These are phyloP conservation scores for Kregervanrija fluxuum DNA, from an alignment of 805 yeast genomes.

Conservation along the genomic window DNA sequence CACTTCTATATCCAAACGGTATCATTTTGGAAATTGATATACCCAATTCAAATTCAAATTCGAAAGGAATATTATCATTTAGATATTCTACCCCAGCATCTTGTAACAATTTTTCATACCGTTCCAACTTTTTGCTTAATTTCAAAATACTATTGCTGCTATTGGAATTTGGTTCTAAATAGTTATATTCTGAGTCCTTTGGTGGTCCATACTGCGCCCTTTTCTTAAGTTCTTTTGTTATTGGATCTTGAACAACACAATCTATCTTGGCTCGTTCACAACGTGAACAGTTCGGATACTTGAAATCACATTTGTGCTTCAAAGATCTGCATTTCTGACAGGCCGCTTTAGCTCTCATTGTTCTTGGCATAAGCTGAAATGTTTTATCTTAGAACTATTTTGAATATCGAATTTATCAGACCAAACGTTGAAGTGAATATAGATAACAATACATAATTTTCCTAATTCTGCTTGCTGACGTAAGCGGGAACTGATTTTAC, in stretches of 20 bases:
- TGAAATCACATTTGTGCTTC: slow-evolving; percentile 19
- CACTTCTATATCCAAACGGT: slow-evolving; percentile 4
- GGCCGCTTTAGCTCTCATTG: slow-evolving; percentile 12
- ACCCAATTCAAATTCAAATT: slow-evolving; percentile 5
- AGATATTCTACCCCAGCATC: too few relatives aligned
- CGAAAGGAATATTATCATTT: neutral
- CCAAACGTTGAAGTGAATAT: slow-evolving; percentile 6
- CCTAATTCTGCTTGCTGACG: neutral
- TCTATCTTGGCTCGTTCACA: slow-evolving; percentile 13
- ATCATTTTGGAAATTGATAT: slow-evolving; percentile 1
- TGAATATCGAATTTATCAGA: neutral
- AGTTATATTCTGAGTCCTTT: too few relatives aligned
- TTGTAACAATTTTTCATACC: too few relatives aligned
- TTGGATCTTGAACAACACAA: slow-evolving; percentile 17
- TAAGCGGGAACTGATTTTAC: too few relatives aligned
- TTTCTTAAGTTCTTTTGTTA: slow-evolving; percentile 8
- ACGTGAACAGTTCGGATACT: slow-evolving; percentile 18
- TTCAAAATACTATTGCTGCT: too few relatives aligned
- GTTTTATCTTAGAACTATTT: neutral
- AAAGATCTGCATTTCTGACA: slow-evolving; percentile 20
- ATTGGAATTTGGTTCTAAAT: too few relatives aligned
- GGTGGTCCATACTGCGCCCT: slow-evolving; percentile 2
- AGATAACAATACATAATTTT: neutral
- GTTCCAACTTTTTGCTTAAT: too few relatives aligned
- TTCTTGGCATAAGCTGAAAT: neutral